Conservation (phyloP, 2,329 filamentous ascomycete genomes). For the Talaromyces rugulosus region DNA sequence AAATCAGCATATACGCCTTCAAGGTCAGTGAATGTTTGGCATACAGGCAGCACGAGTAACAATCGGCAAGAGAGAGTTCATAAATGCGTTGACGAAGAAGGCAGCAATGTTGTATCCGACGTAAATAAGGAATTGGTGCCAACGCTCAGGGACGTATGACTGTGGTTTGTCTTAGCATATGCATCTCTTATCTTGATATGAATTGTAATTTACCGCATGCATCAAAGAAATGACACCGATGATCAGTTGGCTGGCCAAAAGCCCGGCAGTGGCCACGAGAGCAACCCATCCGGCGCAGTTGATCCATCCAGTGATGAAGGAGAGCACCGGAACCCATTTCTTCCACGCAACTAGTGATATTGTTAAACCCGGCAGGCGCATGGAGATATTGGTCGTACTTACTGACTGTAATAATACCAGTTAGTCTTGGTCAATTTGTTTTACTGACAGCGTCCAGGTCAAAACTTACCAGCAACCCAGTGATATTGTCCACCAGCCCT, state of each 20-base stretch:
- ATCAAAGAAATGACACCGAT: constrained; percentile 61
- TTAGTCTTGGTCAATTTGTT: constrained; percentile 1
- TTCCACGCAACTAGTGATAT: constrained; percentile 49
- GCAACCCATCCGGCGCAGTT: constrained; percentile 66
- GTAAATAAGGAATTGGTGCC: constrained; percentile 73
- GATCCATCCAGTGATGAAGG: constrained; percentile 66
- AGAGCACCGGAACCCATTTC: constrained; percentile 58
- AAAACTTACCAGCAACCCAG: constrained; percentile 57
- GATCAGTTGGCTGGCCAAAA: constrained; percentile 64
- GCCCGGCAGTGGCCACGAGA: constrained; percentile 62
- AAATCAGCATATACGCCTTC: neutral
- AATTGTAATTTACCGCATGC: constrained; percentile 38
- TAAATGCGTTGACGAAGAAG: constrained; percentile 63
- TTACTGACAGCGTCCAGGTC: neutral
- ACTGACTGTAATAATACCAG: constrained; percentile 21
- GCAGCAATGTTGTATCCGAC: constrained; percentile 59
- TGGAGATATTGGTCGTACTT: constrained; percentile 30
- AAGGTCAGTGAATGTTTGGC: constrained; percentile 1
- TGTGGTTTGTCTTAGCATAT: constrained; percentile 8
- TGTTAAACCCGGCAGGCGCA: neutral
- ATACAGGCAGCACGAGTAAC: constrained; percentile 62
- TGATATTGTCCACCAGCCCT: constrained; percentile 62
- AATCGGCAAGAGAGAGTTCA: constrained; percentile 57
- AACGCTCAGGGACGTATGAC: constrained; percentile 53
- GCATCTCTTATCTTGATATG: neutral